Percentiles rank a stretch among this genome's conserved stretches.
These are phyloP conservation scores for Aspergillus sojae DNA, from an alignment of 2,329 filamentous ascomycete genomes.

Conservation along the genomic window DNA sequence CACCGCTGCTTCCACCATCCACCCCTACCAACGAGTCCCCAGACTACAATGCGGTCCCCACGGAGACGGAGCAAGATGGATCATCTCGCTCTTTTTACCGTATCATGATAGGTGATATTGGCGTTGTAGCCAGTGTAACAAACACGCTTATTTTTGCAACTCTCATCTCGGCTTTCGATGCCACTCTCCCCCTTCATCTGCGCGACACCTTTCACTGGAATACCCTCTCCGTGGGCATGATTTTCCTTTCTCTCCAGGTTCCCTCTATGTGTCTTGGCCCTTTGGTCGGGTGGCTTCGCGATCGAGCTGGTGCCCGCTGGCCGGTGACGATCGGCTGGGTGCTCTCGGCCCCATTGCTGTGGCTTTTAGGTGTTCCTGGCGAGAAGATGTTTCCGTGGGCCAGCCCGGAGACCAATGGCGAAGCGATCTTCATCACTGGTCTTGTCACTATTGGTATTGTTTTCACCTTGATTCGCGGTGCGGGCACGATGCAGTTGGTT, in stretches of 20 bases:
- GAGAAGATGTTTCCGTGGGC: slow-evolving; percentile 28
- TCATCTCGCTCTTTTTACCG: slow-evolving; percentile 31
- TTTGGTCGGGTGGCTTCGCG: slow-evolving; percentile 53
- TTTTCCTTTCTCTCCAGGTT: slow-evolving; percentile 61
- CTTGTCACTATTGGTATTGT: slow-evolving; percentile 23
- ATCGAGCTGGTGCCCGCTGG: slow-evolving; percentile 24
- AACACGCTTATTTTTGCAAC: slow-evolving; percentile 50
- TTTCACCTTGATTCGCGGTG: slow-evolving; percentile 26
- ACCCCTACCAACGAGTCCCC: background rate
- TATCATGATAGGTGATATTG: slow-evolving; percentile 45
- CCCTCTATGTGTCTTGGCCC: slow-evolving; percentile 62
- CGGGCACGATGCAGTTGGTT: slow-evolving; percentile 30
- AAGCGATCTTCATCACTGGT: slow-evolving; percentile 23
- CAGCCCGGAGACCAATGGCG: slow-evolving; percentile 19
- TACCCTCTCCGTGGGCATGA: slow-evolving; percentile 57
- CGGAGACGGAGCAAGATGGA: background rate
- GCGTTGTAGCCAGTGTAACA: slow-evolving; percentile 46
- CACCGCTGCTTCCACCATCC: background rate
- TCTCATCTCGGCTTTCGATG: slow-evolving; percentile 57
- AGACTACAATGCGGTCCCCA: background rate
- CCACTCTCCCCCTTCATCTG: slow-evolving; percentile 59
- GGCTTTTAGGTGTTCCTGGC: slow-evolving; percentile 30
- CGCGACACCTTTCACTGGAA: slow-evolving; percentile 57
- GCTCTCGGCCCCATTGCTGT: slow-evolving; percentile 21
- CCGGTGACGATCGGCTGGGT: slow-evolving; percentile 26